Evolutionary conservation across 768 basidiomycete species (phyloP).

Genomic region (Candolleomyces eurysporus): DNA sequence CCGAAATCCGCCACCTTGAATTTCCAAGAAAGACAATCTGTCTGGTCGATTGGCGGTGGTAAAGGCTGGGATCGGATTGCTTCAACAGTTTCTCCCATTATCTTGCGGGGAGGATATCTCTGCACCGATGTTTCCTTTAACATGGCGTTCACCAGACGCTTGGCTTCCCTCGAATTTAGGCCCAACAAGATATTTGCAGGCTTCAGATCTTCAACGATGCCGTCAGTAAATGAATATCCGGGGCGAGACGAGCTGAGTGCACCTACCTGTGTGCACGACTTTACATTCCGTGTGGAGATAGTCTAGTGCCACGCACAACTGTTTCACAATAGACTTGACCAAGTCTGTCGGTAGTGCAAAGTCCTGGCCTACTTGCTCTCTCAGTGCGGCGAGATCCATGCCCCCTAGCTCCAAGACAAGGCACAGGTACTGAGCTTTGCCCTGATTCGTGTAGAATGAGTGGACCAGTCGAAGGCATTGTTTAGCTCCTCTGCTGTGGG

Average conservation of each 20-base stretch:
- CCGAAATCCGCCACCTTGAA: slow-evolving; percentile 10
- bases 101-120: slow-evolving; percentile 8
- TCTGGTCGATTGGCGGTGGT: not conserved
- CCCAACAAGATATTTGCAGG: slow-evolving; percentile 8
- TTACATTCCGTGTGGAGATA: slow-evolving; percentile 53
- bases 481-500: slow-evolving; percentile 51
- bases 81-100: slow-evolving; percentile 8
- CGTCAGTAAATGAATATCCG: not conserved
- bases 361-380: slow-evolving; percentile 38
- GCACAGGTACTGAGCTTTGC: slow-evolving; percentile 78
- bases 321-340: slow-evolving; percentile 55
- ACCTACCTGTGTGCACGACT: slow-evolving; percentile 64
- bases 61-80: slow-evolving; percentile 9
- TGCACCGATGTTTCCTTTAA: not conserved
- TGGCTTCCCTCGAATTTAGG: slow-evolving; percentile 1
- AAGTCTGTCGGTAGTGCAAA: slow-evolving; percentile 38
- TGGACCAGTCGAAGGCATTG: slow-evolving; percentile 78
- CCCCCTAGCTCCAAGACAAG: slow-evolving; percentile 84
- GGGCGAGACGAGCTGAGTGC: not conserved
- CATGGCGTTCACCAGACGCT: not conserved
- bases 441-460: slow-evolving; percentile 73
- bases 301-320: slow-evolving; percentile 50
- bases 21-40: slow-evolving; percentile 6
- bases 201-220: slow-evolving; percentile 5
- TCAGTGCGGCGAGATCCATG: slow-evolving; percentile 64